Base-by-base conservation (phyloP, 768 basidiomycete species). In the Lactarius indigo region DNA sequence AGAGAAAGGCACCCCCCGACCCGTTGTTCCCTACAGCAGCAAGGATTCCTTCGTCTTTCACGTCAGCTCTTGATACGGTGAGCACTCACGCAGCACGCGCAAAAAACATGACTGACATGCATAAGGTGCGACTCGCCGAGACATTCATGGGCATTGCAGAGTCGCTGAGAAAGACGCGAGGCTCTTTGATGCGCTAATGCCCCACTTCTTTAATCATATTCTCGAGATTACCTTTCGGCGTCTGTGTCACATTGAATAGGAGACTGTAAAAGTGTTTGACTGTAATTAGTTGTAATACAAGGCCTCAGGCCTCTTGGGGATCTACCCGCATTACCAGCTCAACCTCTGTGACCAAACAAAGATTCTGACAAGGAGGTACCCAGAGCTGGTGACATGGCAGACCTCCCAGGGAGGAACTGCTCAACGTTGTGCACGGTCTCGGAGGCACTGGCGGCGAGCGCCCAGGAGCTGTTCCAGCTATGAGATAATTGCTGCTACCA, bases 101-200 rank as follows among this genome's bases (percentile, higher is more conserved):
- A 13, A 23, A 18, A 15, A 26, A 17, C 20, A 18, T 0, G 56
- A 13, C 30, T 26, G 13, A 50, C 50, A 50, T 50, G 26, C 1
- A 0, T 5, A 64, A 86, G 85, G 77, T 86, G 20, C 80, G 79
- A 66, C 78, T 86, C 6, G 81, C 85, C 0, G 77, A 85, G 70
- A 83, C 85, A 1, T 87, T 87, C 79, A 72, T 86, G 31, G 81
- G 23, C 5, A 26, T 50, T 15, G 50, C 50, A 2, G 50, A 50
- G 50, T 50, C 50, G 10, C 23, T 50, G 81, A 35, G 78, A 67
- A 87, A 83, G 68, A 82, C 84, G 1, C 75, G 85, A 69, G 86
- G 82, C 1, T 77, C 80, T 10, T 72, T 86, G 58, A 71, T 85
- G 69, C 75, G 73, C 30, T 73, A 59, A 68, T 50, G 13, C 13